Percentiles rank a stretch among this genome's conserved stretches.
Evolutionary conservation across 495 filamentous ascomycete species (phyloP).

Genomic region (Penicillium argentinense): DNA sequence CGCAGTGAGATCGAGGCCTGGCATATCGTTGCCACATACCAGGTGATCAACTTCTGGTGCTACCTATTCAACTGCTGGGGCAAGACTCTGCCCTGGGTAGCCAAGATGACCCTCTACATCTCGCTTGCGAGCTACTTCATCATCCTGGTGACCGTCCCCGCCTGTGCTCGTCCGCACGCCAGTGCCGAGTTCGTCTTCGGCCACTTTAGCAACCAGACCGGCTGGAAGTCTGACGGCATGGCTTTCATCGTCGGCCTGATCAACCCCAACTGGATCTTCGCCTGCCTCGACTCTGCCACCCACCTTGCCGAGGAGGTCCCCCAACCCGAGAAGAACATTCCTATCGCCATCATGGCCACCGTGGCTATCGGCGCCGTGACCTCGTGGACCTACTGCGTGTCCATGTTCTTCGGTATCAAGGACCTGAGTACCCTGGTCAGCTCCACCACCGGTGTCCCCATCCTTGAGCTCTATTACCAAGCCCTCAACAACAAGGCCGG

Average conservation of each 20-base stretch:
- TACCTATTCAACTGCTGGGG: constrained; percentile 63
- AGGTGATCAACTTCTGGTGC: constrained; percentile 54
- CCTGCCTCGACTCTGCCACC: constrained; percentile 59
- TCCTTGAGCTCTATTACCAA: constrained; percentile 58
- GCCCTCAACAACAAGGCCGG: constrained; percentile 51
- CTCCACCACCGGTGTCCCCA: constrained; percentile 54
- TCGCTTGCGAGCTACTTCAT: constrained; percentile 55
- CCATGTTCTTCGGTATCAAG: constrained; percentile 60
- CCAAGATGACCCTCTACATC: constrained; percentile 48
- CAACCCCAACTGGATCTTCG: constrained; percentile 62
- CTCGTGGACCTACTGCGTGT: constrained; percentile 53
- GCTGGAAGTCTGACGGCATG: constrained; percentile 57
- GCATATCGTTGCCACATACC: constrained; percentile 54
- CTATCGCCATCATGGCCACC: constrained; percentile 57
- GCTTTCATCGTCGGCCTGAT: constrained; percentile 67
- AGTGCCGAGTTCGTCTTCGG: constrained; percentile 60
- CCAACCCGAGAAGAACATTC: constrained; percentile 42
- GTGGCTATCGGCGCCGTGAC: constrained; percentile 60
- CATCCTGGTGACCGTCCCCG: constrained; percentile 56
- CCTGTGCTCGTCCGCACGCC: constrained; percentile 54
- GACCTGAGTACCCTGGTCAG: constrained; percentile 47
- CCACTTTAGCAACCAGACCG: constrained; percentile 61
- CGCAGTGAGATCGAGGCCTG: constrained; percentile 51
- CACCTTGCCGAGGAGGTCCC: constrained; percentile 66
- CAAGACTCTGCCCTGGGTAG: constrained; percentile 48